A percentile compares a stretch with the other conserved stretches of the same genome.
phyloP scores from a whole-genome alignment of 192 early-diverging fungal genomes.

The Allomyces arbusculus region DNA sequence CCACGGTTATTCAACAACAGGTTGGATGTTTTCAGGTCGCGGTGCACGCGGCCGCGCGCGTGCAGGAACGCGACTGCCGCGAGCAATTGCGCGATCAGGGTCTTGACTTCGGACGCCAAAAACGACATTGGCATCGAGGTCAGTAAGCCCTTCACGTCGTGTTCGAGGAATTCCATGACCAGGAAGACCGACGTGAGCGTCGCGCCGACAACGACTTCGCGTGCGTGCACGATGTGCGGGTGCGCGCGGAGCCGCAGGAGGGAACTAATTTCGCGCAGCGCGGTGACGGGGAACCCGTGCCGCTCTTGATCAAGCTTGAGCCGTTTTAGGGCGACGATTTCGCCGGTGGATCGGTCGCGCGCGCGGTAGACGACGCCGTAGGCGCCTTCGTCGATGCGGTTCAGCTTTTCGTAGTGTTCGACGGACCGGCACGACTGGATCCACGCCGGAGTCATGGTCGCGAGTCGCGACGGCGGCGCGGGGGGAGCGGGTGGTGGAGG shows the following conservation, averaged over 20 bases:
- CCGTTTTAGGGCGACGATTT: conserved; percentile 56
- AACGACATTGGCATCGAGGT: conserved; percentile 61
- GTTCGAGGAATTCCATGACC: conserved; percentile 94
- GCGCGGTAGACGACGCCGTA: conserved; percentile 95
- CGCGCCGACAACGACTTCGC: conserved; percentile 51
- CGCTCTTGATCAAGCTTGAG: conserved; percentile 53
- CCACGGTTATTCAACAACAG: conserved; percentile 31
- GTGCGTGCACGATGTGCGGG: conserved; percentile 61
- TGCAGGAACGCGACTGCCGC: conserved; percentile 39
- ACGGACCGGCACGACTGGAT: conserved; percentile 37
- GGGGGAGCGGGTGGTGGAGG: too few relatives aligned
- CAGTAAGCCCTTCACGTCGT: conserved; percentile 83
- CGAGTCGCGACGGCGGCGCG: too few relatives aligned
- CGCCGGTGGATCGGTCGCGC: conserved; percentile 53
- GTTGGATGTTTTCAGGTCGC: conserved; percentile 47
- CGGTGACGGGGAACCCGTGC: conserved; percentile 63
- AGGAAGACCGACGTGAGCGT: conserved; percentile 57
- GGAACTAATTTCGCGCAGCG: conserved; percentile 55
- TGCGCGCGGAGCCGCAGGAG: conserved; percentile 48
- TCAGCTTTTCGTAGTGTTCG: conserved; percentile 77
- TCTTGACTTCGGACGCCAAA: conserved; percentile 64
- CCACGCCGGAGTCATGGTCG: too few relatives aligned
- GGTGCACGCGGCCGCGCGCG: conserved; percentile 47
- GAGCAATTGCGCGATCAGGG: conserved; percentile 47
- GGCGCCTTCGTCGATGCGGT: conserved; percentile 88